Evolutionary conservation across 805 yeast species (phyloP).

Genomic region (Millerago galiae): DNA sequence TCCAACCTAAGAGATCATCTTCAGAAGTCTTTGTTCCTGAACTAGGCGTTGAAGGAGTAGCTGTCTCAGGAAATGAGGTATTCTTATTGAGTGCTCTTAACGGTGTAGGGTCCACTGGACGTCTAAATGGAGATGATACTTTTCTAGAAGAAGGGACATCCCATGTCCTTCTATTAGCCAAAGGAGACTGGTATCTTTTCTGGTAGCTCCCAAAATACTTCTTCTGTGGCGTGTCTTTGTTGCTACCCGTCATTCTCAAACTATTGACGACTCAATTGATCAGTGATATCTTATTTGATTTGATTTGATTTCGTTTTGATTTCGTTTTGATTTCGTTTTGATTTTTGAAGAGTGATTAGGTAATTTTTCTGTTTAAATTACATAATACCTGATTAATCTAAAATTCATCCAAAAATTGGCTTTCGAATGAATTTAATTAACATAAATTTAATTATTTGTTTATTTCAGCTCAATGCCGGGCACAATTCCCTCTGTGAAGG

Average conservation of each 20-base stretch:
- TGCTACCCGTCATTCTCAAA: conserved; percentile 3
- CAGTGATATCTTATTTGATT: too few species aligned
- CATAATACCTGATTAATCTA: not conserved
- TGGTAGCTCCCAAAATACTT: conserved; percentile 1
- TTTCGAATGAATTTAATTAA: too few species aligned
- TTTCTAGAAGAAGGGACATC: conserved; percentile 13
- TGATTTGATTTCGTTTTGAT: not conserved
- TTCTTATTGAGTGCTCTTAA: not conserved
- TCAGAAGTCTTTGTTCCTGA: not conserved
- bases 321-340: too few species aligned
- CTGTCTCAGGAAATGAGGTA: not conserved
- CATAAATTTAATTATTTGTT: not conserved
- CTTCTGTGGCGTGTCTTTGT: conserved; percentile 5
- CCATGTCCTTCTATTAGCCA: conserved; percentile 19
- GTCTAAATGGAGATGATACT: conserved; percentile 21
- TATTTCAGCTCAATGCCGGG: not conserved
- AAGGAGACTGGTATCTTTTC: conserved; percentile 14
- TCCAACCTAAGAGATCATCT: conserved; percentile 29
- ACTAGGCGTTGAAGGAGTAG: not conserved
- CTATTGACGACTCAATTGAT: not conserved
- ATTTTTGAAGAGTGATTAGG: not conserved
- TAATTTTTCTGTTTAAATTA: not conserved
- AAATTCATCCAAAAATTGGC: too few species aligned
- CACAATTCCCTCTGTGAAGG: conserved; percentile 9
- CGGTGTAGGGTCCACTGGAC: conserved; percentile 4